Conservation (phyloP, 1,284 basidiomycete species). For the Puccinia hordei region DNA sequence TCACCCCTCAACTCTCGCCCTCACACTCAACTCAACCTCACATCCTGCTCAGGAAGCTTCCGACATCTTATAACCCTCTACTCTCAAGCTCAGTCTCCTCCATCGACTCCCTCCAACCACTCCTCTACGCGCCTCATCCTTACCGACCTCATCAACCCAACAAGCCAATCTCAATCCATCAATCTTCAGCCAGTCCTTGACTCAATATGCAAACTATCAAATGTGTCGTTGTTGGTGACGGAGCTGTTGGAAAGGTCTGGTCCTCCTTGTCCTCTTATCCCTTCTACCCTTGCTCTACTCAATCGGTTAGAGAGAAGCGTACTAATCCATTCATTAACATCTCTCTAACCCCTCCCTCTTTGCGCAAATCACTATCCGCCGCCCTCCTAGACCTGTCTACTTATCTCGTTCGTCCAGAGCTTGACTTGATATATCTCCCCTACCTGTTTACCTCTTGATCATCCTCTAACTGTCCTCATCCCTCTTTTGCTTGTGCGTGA, state of each 20-base stretch:
- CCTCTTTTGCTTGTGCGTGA: background rate
- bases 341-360: background rate
- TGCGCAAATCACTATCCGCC: background rate
- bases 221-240: constrained; percentile 85
- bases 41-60: constrained; percentile 4
- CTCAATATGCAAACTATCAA: constrained; percentile 59
- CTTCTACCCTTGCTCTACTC: constrained; percentile 13
- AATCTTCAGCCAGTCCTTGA: background rate
- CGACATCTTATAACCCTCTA: background rate
- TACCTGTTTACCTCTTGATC: background rate
- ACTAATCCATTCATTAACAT: constrained; percentile 51
- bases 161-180: background rate
- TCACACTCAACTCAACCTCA: background rate
- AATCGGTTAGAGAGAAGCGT: constrained; percentile 43
- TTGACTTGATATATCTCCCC: background rate
- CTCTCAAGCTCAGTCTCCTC: background rate
- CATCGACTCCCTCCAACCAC: background rate
- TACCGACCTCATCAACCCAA: background rate
- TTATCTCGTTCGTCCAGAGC: constrained; percentile 74
- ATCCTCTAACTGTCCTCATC: constrained; percentile 8
- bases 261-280: background rate
- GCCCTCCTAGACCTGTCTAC: constrained; percentile 79
- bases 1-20: background rate
- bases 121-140: background rate
- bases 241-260: constrained; percentile 92